Evolutionary conservation across 495 filamentous ascomycete species (phyloP).

Genomic region (Schizothecium vesticola): DNA sequence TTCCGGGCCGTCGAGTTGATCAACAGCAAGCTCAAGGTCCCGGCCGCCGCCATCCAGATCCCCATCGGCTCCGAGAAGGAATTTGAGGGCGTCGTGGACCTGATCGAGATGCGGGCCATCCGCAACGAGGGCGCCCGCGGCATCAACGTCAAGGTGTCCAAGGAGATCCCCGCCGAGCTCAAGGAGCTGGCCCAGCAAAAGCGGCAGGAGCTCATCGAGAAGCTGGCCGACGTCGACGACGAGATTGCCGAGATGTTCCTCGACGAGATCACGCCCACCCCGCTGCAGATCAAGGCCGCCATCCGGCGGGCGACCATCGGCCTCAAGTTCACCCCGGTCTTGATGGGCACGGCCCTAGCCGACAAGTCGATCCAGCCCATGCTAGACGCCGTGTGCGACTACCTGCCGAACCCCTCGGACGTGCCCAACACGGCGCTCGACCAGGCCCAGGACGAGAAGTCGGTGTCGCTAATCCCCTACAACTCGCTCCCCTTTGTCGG

Average conservation of each 20-base stretch:
- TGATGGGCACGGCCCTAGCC: slow-evolving; percentile 93
- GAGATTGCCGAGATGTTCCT: slow-evolving; percentile 97
- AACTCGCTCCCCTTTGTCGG: slow-evolving; percentile 91
- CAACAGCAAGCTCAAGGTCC: slow-evolving; percentile 86
- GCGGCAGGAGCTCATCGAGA: slow-evolving; percentile 81
- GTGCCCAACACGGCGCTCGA: slow-evolving; percentile 90
- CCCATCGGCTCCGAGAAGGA: slow-evolving; percentile 91
- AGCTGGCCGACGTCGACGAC: slow-evolving; percentile 94
- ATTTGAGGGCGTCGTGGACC: slow-evolving; percentile 90
- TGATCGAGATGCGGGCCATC: slow-evolving; percentile 87
- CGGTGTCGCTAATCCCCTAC: slow-evolving; percentile 84
- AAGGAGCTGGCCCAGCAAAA: slow-evolving; percentile 71
- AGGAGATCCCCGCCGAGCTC: slow-evolving; percentile 75
- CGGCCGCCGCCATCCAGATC: slow-evolving; percentile 90
- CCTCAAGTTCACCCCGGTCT: slow-evolving; percentile 88
- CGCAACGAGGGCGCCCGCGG: slow-evolving; percentile 84
- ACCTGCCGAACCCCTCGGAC: slow-evolving; percentile 87
- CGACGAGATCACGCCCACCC: slow-evolving; percentile 71
- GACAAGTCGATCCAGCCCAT: slow-evolving; percentile 96
- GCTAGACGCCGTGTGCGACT: slow-evolving; percentile 95
- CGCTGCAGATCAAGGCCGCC: slow-evolving; percentile 78
- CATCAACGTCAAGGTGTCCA: slow-evolving; percentile 60
- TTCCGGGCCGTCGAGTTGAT: slow-evolving; percentile 98
- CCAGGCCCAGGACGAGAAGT: slow-evolving; percentile 65
- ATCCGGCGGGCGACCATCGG: slow-evolving; percentile 83